Evolutionary conservation across 768 basidiomycete species (phyloP).

Genomic region (Lyophyllum atratum): DNA sequence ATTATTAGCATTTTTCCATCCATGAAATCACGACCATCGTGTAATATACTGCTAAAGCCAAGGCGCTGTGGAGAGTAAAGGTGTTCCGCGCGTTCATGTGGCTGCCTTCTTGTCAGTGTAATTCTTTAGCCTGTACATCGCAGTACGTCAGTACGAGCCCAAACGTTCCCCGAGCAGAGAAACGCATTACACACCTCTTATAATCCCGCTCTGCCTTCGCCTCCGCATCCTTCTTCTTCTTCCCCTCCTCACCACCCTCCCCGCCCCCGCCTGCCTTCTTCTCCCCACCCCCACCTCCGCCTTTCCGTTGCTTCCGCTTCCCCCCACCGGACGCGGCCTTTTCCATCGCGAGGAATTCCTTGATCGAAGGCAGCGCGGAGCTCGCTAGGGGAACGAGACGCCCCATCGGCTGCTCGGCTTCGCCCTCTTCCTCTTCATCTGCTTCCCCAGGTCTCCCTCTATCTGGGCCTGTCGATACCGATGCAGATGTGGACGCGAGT

Average conservation of each 20-base stretch:
- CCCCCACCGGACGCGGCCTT: constrained; percentile 57
- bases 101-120: constrained; percentile 43
- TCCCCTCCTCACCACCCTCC: constrained; percentile 34
- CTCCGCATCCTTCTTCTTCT: constrained; percentile 41
- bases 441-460: constrained; percentile 15
- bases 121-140: constrained; percentile 35
- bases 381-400: constrained; percentile 76
- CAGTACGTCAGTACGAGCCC: neutral
- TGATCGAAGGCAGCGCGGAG: constrained; percentile 82
- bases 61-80: neutral
- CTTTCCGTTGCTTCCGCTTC: constrained; percentile 67
- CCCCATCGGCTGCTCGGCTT: constrained; percentile 44
- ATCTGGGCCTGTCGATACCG: constrained; percentile 12
- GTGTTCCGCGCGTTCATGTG: neutral
- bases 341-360: constrained; percentile 80
- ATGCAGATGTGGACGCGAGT: constrained; percentile 3
- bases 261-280: constrained; percentile 48
- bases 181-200: constrained; percentile 46
- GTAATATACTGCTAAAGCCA: neutral
- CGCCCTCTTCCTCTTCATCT: constrained; percentile 37
- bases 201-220: constrained; percentile 59
- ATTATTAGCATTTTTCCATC: no score
- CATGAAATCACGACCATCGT: neutral
- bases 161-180: neutral
- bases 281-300: constrained; percentile 39